These are phyloP conservation scores for Trametes gibbosa DNA, from an alignment of 768 basidiomycete species.

Conservation along the genomic window DNA sequence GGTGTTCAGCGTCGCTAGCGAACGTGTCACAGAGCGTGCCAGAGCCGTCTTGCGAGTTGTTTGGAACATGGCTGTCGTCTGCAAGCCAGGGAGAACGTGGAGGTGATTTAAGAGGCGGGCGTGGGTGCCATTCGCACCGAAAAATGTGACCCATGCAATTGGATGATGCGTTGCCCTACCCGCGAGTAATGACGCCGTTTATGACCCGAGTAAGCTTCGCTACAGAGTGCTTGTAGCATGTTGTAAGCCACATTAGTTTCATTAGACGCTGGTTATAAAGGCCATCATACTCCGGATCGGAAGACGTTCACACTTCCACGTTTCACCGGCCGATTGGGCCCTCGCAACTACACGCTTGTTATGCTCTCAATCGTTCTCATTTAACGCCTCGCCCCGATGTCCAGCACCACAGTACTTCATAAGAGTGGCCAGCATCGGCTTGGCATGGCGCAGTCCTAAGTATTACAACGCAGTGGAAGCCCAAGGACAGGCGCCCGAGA, in stretches of 20 bases:
- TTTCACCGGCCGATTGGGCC: background rate
- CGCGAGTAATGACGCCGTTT: too few species aligned
- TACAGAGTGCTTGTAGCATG: background rate
- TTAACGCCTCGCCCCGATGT: background rate
- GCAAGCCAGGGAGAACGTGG: background rate
- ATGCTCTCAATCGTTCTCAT: background rate
- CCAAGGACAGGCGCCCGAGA: too few species aligned
- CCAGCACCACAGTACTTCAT: too few species aligned
- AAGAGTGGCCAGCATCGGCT: too few species aligned
- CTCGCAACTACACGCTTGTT: too few species aligned
- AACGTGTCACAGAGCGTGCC: constrained; percentile 34
- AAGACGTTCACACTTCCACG: background rate
- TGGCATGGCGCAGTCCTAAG: too few species aligned
- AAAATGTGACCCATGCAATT: too few species aligned
- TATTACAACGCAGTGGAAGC: too few species aligned
- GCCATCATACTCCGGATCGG: background rate
- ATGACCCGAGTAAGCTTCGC: constrained; percentile 7
- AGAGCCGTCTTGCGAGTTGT: constrained; percentile 21
- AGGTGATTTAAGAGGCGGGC: constrained; percentile 7
- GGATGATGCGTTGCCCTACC: too few species aligned
- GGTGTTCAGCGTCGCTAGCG: constrained; percentile 45
- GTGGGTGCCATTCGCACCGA: too few species aligned
- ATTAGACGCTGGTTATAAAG: background rate
- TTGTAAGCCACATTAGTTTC: background rate
- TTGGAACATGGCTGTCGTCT: constrained; percentile 17